These are phyloP conservation scores for Nissolia schottii DNA, from an alignment of 306 rosid genomes.

Conservation along the genomic window DNA sequence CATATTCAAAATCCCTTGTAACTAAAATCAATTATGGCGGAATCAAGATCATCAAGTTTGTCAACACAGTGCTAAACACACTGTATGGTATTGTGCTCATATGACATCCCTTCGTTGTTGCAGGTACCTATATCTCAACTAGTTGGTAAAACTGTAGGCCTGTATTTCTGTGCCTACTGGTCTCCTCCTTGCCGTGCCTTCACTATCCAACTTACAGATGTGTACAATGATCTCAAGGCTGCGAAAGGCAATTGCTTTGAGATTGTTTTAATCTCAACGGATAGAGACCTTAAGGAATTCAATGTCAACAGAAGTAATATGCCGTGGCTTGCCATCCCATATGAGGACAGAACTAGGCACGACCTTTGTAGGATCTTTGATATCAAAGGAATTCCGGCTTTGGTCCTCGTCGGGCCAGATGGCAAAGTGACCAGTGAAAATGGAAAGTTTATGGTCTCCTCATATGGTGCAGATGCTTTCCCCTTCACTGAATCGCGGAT, in stretches of 20 bases:
- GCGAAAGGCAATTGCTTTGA: slow-evolving; percentile 42
- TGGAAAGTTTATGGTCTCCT: slow-evolving; percentile 57
- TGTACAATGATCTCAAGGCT: slow-evolving; percentile 50
- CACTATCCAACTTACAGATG: slow-evolving; percentile 58
- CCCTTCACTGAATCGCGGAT: slow-evolving; percentile 73
- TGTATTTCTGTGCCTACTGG: slow-evolving; percentile 80
- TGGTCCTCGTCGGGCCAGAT: slow-evolving; percentile 70
- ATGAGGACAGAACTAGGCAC: slow-evolving; percentile 62
- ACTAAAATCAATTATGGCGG: too few relatives aligned
- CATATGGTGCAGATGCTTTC: slow-evolving; percentile 79
- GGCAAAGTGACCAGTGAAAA: slow-evolving; percentile 53
- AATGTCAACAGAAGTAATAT: slow-evolving; percentile 43
- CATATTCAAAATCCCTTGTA: too few relatives aligned
- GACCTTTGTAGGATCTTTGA: slow-evolving; percentile 72
- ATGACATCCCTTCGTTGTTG: slow-evolving; percentile 17
- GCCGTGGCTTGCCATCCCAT: slow-evolving; percentile 90
- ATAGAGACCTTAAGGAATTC: slow-evolving; percentile 67
- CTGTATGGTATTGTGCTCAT: not conserved
- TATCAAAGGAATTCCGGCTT: slow-evolving; percentile 65
- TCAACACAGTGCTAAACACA: too few relatives aligned
- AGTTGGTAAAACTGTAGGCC: slow-evolving; percentile 73
- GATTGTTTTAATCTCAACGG: slow-evolving; percentile 70
- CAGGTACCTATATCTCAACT: slow-evolving; percentile 59
- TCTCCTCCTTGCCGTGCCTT: slow-evolving; percentile 83
- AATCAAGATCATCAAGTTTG: too few relatives aligned